Evolutionary conservation across 129 eudicot genomes (phyloP).

Genomic region (Pulicaria dysenterica): DNA sequence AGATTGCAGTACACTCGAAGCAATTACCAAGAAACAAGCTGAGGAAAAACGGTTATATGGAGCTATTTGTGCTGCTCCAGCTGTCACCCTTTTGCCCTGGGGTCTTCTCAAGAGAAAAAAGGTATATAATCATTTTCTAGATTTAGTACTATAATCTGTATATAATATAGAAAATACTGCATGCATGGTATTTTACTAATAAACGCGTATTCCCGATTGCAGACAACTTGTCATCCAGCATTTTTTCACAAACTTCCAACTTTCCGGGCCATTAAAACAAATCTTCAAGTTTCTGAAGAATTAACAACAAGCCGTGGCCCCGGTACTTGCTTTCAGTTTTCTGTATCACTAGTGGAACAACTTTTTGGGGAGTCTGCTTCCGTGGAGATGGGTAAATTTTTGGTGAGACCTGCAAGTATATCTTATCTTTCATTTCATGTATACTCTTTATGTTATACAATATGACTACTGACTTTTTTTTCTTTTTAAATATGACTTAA

Average conservation of each 20-base stretch:
- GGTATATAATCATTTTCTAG: slow-evolving; percentile 35
- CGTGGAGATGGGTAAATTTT: slow-evolving; percentile 46
- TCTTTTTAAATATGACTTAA: background rate
- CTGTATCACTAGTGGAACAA: slow-evolving; percentile 74
- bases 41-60: slow-evolving; percentile 81
- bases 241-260: slow-evolving; percentile 78
- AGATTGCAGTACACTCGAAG: slow-evolving; percentile 67
- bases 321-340: slow-evolving; percentile 80
- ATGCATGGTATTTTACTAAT: slow-evolving; percentile 25
- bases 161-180: background rate
- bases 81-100: slow-evolving; percentile 96
- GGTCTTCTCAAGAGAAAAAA: slow-evolving; percentile 80
- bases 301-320: slow-evolving; percentile 98
- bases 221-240: slow-evolving; percentile 96
- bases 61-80: slow-evolving; percentile 99
- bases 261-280: slow-evolving; percentile 88
- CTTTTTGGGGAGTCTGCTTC: slow-evolving; percentile 72
- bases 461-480: background rate
- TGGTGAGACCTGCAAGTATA: slow-evolving; percentile 52
- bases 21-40: slow-evolving; percentile 79
- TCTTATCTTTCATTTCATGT: background rate
- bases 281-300: slow-evolving; percentile 76
- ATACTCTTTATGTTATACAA: no score
- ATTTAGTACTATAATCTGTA: background rate
- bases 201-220: slow-evolving; percentile 25